These are phyloP conservation scores for Pythium grandisporangium DNA, from an alignment of 352 stramenopile species.

Conservation along the genomic window DNA sequence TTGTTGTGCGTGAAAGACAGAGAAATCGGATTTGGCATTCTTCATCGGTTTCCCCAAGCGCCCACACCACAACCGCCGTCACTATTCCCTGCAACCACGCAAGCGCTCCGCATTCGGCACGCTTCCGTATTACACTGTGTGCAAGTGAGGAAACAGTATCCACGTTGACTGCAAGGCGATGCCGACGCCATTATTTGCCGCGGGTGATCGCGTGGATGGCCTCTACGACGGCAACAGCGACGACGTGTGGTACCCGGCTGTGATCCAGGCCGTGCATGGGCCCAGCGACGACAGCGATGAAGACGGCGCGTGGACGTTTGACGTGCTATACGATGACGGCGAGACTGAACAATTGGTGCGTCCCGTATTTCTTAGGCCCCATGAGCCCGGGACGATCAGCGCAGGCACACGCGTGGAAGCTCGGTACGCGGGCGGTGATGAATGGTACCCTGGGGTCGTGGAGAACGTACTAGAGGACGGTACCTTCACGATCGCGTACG, in stretches of 20 bases:
- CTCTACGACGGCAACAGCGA: slow-evolving; percentile 76
- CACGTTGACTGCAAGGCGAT: not conserved
- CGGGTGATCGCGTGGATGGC: slow-evolving; percentile 60
- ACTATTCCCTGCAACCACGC: too few species aligned
- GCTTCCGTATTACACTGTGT: too few species aligned
- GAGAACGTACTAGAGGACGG: slow-evolving; percentile 50
- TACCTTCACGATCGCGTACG: slow-evolving; percentile 68
- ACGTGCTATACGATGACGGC: slow-evolving; percentile 73
- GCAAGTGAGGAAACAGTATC: too few species aligned
- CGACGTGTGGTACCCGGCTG: slow-evolving; percentile 71
- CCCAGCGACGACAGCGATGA: too few species aligned
- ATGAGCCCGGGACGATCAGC: slow-evolving; percentile 60
- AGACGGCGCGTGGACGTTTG: slow-evolving; percentile 15
- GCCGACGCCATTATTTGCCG: slow-evolving; percentile 12
- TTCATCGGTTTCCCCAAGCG: too few species aligned
- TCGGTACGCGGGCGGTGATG: slow-evolving; percentile 53
- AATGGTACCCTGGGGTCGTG: slow-evolving; percentile 62
- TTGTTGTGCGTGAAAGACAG: too few species aligned
- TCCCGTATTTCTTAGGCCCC: slow-evolving; percentile 28
- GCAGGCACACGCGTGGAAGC: slow-evolving; percentile 60
- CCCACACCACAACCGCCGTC: too few species aligned
- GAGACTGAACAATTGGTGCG: slow-evolving; percentile 41
- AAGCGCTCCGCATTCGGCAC: too few species aligned
- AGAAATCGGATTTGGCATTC: too few species aligned
- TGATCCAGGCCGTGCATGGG: slow-evolving; percentile 27